Base-by-base conservation (phyloP, 2,329 filamentous ascomycete species). In the Lomentospora prolificans region DNA sequence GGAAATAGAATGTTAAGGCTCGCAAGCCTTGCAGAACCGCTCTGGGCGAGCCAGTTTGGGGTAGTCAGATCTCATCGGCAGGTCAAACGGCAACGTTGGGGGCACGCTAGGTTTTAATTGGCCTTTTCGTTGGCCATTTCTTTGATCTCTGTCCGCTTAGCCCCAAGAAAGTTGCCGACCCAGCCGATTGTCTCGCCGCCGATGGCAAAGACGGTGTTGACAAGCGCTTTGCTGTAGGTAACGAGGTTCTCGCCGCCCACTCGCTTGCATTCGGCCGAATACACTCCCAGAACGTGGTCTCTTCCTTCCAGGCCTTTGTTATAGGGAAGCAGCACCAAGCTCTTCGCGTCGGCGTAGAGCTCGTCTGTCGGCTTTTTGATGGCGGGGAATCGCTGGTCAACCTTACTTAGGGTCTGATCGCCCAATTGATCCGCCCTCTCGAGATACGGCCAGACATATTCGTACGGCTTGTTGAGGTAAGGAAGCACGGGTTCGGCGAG, bases 391-490 rank as follows among this genome's bases (percentile, higher is more conserved):
- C 75, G 80, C 68, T 81, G 72, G 62, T 92, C 88, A 63, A 92
- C 75, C 65, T 79, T 82, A 64, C 71, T 75, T 61, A 92, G 77
- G n/a, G 85, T 81, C 67, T 81, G 77, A 70, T 90, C 84, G 61
- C 86, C 87, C 54, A 95, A 72, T 58, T 81, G 73, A 69, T 97
- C 94, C 65, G 85, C 91, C 70, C 85, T 89, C 68, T 82, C 77
- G 61, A 95, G 80, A 72, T 96, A 96, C 1, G 92, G 91, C 54
- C 85, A 84, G 60, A 95, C 80, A 69, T 89, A 94, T 66, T 81
- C 78, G 75, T 90, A 92, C 33, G 91, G 90, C 63, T 81, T 87
- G 64, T 83, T 72, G 64, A 96, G 75, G 72, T 89, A 90, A 27
- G 89, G 87, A 56, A 92, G 73, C 60, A 96, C 73, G 19, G 90